Evolutionary conservation across 768 basidiomycete species (phyloP), one percentile per base, ranked within the genome.

Genomic region (Hericium coralloides): DNA sequence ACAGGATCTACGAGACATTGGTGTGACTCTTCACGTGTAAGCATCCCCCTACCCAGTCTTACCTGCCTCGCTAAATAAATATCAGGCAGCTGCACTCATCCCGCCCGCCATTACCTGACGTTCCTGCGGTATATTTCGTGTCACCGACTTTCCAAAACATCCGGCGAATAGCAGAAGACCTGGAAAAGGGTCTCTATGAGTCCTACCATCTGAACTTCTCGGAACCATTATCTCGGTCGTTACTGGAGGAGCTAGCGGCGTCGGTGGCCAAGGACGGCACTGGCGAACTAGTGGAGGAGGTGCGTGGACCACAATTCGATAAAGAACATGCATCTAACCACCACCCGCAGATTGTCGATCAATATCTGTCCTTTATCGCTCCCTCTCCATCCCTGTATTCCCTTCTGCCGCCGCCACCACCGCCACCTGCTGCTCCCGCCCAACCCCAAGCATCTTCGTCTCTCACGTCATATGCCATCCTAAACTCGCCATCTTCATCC

Each of bases 21-120:
- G 97, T 36, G 94, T 99, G 43, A 99, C 97, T 9, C 78, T 99
- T 58, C 97, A 99, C 74, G 93, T 98, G 95, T 98, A 76, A 64
- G 92, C 74, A 2, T 39, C 17, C 38, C 26, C 8, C 31, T 31
- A 31, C 31, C 1, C 31, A 0, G 31, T 31, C 4, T 31, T 31
- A 9, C 31, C 31, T 31, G 8, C 8, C 1, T 8, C 31, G 8
- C 31, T 31, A 9, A 31, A 9, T 9, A 31, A 31, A 0, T 5
- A 31, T 31, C 31, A 98, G 95, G 60, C 97, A 98, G 76, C 73
- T 98, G 5, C 94, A 98, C 68, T 85, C 93, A 0, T 73, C 82
- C 38, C 81, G 97, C 57, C 97, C 97, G 25, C 81, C 93, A 4
- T 74, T 99, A 41, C 82, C 91, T 12, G 97, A 99, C 68, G 97